These are phyloP conservation scores for Pseudonitzschia multiseries DNA, from an alignment of 108 stramenopile species.

Conservation along the genomic window DNA sequence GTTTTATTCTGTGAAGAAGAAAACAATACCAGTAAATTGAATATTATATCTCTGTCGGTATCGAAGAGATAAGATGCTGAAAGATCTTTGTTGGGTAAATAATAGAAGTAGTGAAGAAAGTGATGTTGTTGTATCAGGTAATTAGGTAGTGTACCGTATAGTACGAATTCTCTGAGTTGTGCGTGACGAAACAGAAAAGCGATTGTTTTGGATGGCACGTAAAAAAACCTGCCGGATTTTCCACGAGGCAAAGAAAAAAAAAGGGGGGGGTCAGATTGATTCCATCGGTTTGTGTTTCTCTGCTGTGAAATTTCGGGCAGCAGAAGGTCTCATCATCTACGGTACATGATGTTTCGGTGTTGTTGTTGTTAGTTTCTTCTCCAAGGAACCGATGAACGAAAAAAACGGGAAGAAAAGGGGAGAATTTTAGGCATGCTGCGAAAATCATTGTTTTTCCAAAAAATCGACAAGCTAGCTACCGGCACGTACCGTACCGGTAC, in stretches of 20 bases:
- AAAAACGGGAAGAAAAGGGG: background rate
- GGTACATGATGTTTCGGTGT: background rate
- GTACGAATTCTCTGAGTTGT: no score
- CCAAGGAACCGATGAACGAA: background rate
- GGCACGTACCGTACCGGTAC: no score
- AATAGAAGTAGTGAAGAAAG: background rate
- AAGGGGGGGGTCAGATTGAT: no score
- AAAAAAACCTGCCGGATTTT: no score
- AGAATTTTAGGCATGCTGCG: background rate
- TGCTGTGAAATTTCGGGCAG: background rate
- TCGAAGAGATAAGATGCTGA: background rate
- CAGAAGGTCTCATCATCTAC: background rate
- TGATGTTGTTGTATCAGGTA: no score
- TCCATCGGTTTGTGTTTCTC: background rate
- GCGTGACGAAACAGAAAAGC: no score
- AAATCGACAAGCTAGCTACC: no score
- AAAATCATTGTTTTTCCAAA: background rate
- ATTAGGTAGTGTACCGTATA: no score
- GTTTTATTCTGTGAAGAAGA: slow-evolving; percentile 6
- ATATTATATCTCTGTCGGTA: background rate
- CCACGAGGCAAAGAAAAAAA: no score
- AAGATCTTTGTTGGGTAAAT: background rate
- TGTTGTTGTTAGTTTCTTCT: background rate
- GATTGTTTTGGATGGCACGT: no score
- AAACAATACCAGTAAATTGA: background rate